Percentiles rank a stretch among this genome's conserved stretches.
Evolutionary conservation across 495 filamentous ascomycete species (phyloP).

Genomic region (Amphirosellinia nigrospora): DNA sequence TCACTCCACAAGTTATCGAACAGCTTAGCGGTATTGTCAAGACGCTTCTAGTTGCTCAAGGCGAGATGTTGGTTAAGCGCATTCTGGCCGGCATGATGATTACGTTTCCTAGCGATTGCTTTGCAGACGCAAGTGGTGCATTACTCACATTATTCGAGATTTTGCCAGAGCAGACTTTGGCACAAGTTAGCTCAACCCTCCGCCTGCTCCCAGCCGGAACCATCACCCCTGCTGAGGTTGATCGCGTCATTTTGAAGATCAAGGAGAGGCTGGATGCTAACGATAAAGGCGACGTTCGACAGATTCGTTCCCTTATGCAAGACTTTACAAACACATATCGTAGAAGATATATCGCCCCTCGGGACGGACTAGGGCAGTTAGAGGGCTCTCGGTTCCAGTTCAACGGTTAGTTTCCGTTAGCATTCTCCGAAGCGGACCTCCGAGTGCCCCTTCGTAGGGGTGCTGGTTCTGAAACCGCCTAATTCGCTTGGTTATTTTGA

Average conservation of each 20-base stretch:
- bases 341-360: constrained; percentile 89
- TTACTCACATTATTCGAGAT: constrained; percentile 87
- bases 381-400: constrained; percentile 89
- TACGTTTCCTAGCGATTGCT: constrained; percentile 91
- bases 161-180: constrained; percentile 74
- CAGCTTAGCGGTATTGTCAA: constrained; percentile 76
- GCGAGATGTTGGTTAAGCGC: constrained; percentile 80
- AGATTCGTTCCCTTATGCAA: constrained; percentile 85
- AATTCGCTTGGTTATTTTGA: not conserved
- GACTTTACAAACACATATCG: constrained; percentile 96
- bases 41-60: constrained; percentile 70
- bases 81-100: constrained; percentile 98
- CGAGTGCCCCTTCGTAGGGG: too few relatives aligned
- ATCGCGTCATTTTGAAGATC: constrained; percentile 69
- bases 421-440: too few relatives aligned
- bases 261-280: constrained; percentile 68
- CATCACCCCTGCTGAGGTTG: constrained; percentile 66
- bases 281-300: constrained; percentile 67
- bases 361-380: constrained; percentile 84
- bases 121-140: constrained; percentile 91
- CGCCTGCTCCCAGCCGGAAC: constrained; percentile 82
- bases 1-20: constrained; percentile 52
- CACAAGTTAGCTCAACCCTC: constrained; percentile 83
- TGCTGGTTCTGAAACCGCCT: not conserved
- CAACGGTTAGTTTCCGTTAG: constrained; percentile 53